Evolutionary conservation across 129 eudicot genomes (phyloP).

Genomic region (Helichrysum umbraculigerum): DNA sequence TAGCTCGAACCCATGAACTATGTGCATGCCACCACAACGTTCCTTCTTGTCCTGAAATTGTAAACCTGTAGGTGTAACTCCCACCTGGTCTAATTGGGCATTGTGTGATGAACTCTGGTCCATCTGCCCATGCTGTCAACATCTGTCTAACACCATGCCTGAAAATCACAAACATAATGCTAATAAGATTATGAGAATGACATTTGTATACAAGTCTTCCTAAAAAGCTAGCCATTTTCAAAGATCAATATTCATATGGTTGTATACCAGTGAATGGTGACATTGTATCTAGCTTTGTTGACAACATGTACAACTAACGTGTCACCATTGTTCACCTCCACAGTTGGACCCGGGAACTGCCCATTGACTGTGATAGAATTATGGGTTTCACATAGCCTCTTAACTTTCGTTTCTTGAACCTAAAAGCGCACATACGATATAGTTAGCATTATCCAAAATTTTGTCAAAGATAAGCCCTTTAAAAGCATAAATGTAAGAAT

Average conservation of each 20-base stretch:
- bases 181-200: neutral
- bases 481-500: neutral
- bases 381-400: slow-evolving; percentile 87
- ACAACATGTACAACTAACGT: slow-evolving; percentile 69
- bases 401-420: slow-evolving; percentile 85
- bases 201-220: neutral
- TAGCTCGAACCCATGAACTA: slow-evolving; percentile 96
- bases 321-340: slow-evolving; percentile 87
- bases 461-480: neutral
- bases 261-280: slow-evolving; percentile 90
- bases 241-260: neutral
- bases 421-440: slow-evolving; percentile 28
- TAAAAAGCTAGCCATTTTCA: neutral
- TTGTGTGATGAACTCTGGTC: slow-evolving; percentile 93
- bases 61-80: slow-evolving; percentile 84
- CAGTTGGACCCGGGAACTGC: slow-evolving; percentile 85
- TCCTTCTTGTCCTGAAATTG: slow-evolving; percentile 88
- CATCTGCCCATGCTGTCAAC: slow-evolving; percentile 94
- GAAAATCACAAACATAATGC: neutral
- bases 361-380: slow-evolving; percentile 85
- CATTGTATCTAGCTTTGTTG: slow-evolving; percentile 83
- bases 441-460: slow-evolving; percentile 11
- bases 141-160: slow-evolving; percentile 96
- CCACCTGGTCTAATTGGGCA: slow-evolving; percentile 96
- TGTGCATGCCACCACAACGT: slow-evolving; percentile 99